Evolutionary conservation across 805 yeast genomes (phyloP).

Genomic region (Wickerhamomyces subpelliculosus): DNA sequence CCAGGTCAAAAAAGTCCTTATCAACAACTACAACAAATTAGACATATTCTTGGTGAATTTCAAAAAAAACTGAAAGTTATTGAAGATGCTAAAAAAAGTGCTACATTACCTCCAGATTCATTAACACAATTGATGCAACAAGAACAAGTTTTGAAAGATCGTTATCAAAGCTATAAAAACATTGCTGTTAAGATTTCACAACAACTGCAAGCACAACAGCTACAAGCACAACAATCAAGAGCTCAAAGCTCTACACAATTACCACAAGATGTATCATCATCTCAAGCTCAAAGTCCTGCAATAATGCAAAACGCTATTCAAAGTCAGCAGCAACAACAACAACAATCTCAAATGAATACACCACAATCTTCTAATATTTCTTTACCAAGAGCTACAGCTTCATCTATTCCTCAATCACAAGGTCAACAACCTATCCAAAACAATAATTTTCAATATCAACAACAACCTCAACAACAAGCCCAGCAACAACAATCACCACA

Average conservation of each 20-base stretch:
- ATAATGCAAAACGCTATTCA: not conserved
- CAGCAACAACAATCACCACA: slow-evolving; percentile 6
- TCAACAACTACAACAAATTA: slow-evolving; percentile 36
- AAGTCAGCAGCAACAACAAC: slow-evolving; percentile 5
- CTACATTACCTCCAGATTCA: slow-evolving; percentile 38
- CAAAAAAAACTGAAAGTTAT: slow-evolving; percentile 44
- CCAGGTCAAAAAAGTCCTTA: slow-evolving; percentile 7
- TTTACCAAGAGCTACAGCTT: not conserved
- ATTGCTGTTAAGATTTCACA: slow-evolving; percentile 30
- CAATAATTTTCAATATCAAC: not conserved
- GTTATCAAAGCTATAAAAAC: slow-evolving; percentile 42
- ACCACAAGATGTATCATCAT: slow-evolving; percentile 14
- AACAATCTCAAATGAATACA: too few species aligned
- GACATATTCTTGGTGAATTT: slow-evolving; percentile 40
- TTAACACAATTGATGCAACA: slow-evolving; percentile 38
- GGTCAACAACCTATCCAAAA: not conserved
- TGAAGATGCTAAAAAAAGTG: slow-evolving; percentile 39
- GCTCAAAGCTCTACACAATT: slow-evolving; percentile 7
- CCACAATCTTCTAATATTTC: too few species aligned
- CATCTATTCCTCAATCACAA: not conserved
- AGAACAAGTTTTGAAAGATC: slow-evolving; percentile 38
- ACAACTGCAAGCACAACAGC: slow-evolving; percentile 15
- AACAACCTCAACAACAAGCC: slow-evolving; percentile 1
- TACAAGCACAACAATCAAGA: slow-evolving; percentile 19
- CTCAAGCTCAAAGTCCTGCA: slow-evolving; percentile 19